Conservation (phyloP, 257 asterid species). For the Coffea eugenioides region DNA sequence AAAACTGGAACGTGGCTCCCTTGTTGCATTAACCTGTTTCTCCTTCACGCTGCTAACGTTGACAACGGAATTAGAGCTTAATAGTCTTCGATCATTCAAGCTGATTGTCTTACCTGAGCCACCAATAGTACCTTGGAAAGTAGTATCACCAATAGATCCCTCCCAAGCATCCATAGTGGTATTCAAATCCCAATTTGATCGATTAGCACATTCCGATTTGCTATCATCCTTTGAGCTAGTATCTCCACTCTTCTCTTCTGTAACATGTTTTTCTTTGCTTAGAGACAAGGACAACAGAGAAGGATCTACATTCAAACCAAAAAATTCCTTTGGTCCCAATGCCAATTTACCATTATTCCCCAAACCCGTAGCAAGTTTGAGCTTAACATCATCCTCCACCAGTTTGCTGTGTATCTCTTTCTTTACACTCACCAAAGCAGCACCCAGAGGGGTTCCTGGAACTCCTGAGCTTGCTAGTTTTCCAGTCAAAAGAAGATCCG, state of each 20-base stretch:
- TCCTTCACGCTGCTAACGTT: constrained; percentile 41
- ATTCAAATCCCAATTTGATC: constrained; percentile 89
- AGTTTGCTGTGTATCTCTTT: constrained; percentile 37
- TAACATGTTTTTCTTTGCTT: constrained; percentile 27
- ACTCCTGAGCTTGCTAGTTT: constrained; percentile 25
- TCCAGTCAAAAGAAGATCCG: constrained; percentile 25
- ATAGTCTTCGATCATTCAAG: constrained; percentile 20
- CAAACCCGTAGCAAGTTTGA: constrained; percentile 28
- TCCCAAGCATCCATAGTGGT: constrained; percentile 91
- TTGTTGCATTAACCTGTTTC: constrained; percentile 34
- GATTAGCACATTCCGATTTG: constrained; percentile 34
- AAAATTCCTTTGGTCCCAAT: constrained; percentile 36
- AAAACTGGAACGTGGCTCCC: constrained; percentile 32
- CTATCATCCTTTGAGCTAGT: constrained; percentile 20
- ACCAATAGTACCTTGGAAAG: constrained; percentile 29
- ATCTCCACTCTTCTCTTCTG: constrained; percentile 24
- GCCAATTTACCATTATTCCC: constrained; percentile 40
- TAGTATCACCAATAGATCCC: constrained; percentile 41
- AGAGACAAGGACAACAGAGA: constrained; percentile 48
- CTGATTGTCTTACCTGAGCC: constrained; percentile 24
- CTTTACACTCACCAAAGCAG: constrained; percentile 30
- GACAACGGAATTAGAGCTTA: constrained; percentile 25
- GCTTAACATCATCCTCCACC: constrained; percentile 29
- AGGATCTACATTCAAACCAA: constrained; percentile 39
- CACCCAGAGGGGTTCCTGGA: constrained; percentile 17